Conservation (phyloP, 495 filamentous ascomycete genomes). For the Poronia punctata region DNA sequence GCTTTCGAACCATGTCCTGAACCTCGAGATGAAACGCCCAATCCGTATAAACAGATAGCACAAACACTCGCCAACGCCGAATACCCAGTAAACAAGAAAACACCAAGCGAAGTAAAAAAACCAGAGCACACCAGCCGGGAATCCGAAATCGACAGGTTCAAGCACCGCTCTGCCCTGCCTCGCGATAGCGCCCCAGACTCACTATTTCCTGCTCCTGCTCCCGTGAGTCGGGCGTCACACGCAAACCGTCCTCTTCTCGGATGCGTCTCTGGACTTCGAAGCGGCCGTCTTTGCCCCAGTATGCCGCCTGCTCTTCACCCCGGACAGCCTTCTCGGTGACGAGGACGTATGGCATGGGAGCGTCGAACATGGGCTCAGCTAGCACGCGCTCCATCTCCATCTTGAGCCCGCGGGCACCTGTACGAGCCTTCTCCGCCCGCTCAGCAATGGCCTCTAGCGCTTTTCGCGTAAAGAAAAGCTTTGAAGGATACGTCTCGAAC, state of each 20-base stretch:
- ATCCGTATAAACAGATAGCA: too few species aligned
- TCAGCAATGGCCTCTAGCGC: conserved; percentile 75
- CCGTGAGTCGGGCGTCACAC: conserved; percentile 17
- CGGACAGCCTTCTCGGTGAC: conserved; percentile 69
- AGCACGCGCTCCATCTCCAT: conserved; percentile 86
- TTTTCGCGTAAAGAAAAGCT: conserved; percentile 72
- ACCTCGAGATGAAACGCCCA: too few species aligned
- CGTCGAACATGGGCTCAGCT: conserved; percentile 85
- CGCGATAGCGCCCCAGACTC: conserved; percentile 30
- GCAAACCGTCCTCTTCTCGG: conserved; percentile 43
- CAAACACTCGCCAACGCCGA: too few species aligned
- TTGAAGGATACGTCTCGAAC: conserved; percentile 75
- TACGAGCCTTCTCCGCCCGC: conserved; percentile 66
- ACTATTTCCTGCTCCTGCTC: conserved; percentile 12
- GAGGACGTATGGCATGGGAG: conserved; percentile 59
- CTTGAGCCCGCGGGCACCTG: conserved; percentile 78
- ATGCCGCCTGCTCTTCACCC: conserved; percentile 48
- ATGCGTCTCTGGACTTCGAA: conserved; percentile 48
- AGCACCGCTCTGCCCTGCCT: conserved; percentile 39
- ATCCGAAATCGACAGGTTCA: too few species aligned
- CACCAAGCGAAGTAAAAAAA: too few species aligned
- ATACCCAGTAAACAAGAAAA: too few species aligned
- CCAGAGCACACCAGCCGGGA: too few species aligned
- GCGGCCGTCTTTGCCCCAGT: conserved; percentile 44
- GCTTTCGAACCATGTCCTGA: too few species aligned